phyloP scores from a whole-genome alignment of 108 stramenopile species.

The Mediolabrus comicus region DNA sequence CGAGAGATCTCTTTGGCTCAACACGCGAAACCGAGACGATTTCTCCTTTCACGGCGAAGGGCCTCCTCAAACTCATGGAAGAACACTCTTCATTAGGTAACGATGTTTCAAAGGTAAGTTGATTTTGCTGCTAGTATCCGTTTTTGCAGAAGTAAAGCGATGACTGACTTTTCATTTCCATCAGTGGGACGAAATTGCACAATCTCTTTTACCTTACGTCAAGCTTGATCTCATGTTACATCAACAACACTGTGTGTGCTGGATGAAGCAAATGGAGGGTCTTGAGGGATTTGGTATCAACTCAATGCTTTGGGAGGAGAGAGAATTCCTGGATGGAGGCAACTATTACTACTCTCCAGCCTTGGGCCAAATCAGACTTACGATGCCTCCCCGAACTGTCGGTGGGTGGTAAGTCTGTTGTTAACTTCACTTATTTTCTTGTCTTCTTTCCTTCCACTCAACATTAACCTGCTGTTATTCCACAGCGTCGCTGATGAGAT shows the following conservation, averaged over 20 bases:
- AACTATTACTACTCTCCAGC: conserved; percentile 70
- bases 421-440: neutral
- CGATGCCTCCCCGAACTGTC: conserved; percentile 40
- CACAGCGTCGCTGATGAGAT: conserved; percentile 46
- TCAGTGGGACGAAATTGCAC: conserved; percentile 9
- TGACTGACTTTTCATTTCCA: neutral
- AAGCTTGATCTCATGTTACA: conserved; percentile 58
- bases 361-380: conserved; percentile 69
- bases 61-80: conserved; percentile 60
- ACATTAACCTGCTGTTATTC: neutral
- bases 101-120: too few relatives aligned
- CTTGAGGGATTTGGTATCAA: conserved; percentile 56
- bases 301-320: conserved; percentile 74
- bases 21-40: conserved; percentile 9
- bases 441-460: conserved; percentile 1
- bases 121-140: too few relatives aligned
- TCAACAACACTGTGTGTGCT: conserved; percentile 69
- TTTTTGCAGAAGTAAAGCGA: conserved; percentile 52
- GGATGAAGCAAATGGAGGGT: conserved; percentile 77
- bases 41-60: conserved; percentile 49
- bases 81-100: too few relatives aligned
- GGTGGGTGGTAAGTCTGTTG: conserved; percentile 51
- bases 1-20: conserved; percentile 1
- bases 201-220: conserved; percentile 24
- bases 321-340: conserved; percentile 56